Base-by-base conservation (phyloP, 306 rosid species). In the Chamaecrista fasciculata region DNA sequence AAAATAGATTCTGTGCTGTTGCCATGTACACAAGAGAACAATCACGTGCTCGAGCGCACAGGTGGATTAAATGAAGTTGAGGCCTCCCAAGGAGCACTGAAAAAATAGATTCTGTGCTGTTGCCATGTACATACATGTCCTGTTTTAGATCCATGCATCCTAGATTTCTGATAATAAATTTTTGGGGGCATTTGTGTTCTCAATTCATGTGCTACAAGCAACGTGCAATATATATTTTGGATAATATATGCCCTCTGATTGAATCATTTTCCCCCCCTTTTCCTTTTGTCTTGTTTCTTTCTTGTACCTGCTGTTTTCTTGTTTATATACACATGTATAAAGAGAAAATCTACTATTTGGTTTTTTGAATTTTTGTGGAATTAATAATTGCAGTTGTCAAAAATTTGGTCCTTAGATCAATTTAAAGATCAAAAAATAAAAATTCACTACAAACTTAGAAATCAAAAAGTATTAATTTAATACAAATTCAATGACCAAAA, bases 61-160 rank as follows among this genome's bases (percentile, higher is more conserved):
- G 75, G 46, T 43, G 56, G 57, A 68, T 61, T 69, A 52, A 60
- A 66, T 18, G 75, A 23, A 52, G 71, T 61, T 6, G 69, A 72
- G 69, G 36, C 43, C 59, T 58, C 69, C 37, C 71, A 26, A 25
- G 47, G 25, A 43, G 40, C 6, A 21, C 72, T 53, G 5, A 67
- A 69, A 62, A 62, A 65, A 51, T 19, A 18, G 46, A 18, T 59
- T 43, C 4, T 59, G n/a, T 58, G 6, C 6, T 31, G 26, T 49
- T 1, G 39, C 29, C 24, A 8, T 42, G n/a, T 11, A 11, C 16
- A 12, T 42, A n/a, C n/a, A n/a, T n/a, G 10, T 42, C 16, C 16
- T 9, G 4, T 42, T n/a, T 31, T 57, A 11, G 29, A 16, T 57
- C 3, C 65, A 58, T 31, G 44, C 44, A 8, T 58, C 44, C 18